Evolutionary conservation across 768 basidiomycete species (phyloP).

Genomic region (Russula compacta): DNA sequence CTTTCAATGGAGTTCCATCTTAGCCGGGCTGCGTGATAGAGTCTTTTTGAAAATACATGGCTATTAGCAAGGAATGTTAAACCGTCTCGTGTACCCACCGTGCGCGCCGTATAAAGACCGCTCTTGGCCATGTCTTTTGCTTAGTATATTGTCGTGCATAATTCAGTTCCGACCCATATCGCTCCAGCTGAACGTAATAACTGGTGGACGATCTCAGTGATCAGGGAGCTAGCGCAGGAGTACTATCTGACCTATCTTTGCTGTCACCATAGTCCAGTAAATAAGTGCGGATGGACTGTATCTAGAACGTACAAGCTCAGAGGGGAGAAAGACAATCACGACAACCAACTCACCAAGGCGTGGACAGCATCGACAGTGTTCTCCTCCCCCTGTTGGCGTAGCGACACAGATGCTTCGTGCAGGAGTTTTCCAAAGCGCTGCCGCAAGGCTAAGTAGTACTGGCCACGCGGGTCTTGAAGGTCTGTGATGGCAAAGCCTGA

Average conservation of each 20-base stretch:
- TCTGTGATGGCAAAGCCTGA: constrained; percentile 63
- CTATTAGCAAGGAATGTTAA: background rate
- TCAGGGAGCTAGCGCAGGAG: constrained; percentile 21
- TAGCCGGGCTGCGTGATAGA: constrained; percentile 57
- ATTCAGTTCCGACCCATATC: constrained; percentile 50
- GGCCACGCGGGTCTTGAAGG: constrained; percentile 39
- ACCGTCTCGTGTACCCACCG: constrained; percentile 33
- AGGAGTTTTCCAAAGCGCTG: constrained; percentile 60
- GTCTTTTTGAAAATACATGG: constrained; percentile 28
- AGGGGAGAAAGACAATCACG: background rate
- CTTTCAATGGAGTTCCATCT: constrained; percentile 71
- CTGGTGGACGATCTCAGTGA: constrained; percentile 26
- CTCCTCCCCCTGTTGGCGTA: constrained; percentile 68
- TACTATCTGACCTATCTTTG: constrained; percentile 37
- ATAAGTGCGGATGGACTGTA: constrained; percentile 60
- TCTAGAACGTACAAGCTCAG: constrained; percentile 28
- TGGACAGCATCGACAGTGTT: constrained; percentile 77
- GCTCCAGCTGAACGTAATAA: constrained; percentile 48
- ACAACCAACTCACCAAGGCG: constrained; percentile 39
- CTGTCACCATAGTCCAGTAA: constrained; percentile 71
- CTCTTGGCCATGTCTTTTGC: constrained; percentile 72
- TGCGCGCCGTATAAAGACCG: constrained; percentile 57
- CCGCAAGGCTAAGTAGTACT: constrained; percentile 48
- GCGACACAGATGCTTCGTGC: constrained; percentile 56
- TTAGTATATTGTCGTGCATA: constrained; percentile 58